phyloP scores from a whole-genome alignment of 331 rosid genomes.

The Pyracantha coccinea region DNA sequence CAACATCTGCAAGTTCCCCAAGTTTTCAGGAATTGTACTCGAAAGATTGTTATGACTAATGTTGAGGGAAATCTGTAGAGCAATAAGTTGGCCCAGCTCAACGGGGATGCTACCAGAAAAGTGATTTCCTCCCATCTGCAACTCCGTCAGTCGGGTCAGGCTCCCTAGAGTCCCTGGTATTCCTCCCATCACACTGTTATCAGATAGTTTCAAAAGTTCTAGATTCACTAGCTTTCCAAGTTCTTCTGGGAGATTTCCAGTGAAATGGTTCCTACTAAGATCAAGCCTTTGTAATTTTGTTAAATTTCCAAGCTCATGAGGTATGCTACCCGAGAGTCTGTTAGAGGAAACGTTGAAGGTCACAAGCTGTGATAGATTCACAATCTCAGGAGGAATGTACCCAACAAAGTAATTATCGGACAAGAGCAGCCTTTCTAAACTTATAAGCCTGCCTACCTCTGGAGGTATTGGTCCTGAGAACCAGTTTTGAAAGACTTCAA shows the following conservation, averaged over 20 bases:
- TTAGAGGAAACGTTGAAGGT: conserved; percentile 61
- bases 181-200: conserved; percentile 43
- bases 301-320: conserved; percentile 59
- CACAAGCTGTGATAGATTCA: conserved; percentile 45
- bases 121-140: conserved; percentile 63
- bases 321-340: conserved; percentile 42
- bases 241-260: conserved; percentile 41
- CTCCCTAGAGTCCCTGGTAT: conserved; percentile 52
- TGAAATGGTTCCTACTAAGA: conserved; percentile 56
- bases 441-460: conserved; percentile 38
- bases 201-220: conserved; percentile 61
- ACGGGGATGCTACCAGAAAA: conserved; percentile 52
- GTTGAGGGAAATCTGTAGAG: conserved; percentile 63
- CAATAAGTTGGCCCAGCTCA: conserved; percentile 44
- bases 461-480: conserved; percentile 47
- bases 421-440: conserved; percentile 53
- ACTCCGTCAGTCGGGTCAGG: conserved; percentile 48
- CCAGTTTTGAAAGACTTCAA: conserved; percentile 45
- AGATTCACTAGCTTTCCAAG: conserved; percentile 61
- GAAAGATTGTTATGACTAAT: conserved; percentile 63
- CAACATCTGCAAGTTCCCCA: conserved; percentile 67
- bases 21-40: conserved; percentile 51
- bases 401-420: conserved; percentile 51
- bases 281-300: conserved; percentile 59
- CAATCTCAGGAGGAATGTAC: conserved; percentile 50